Conservation (phyloP, 2,329 filamentous ascomycete genomes). For the Knufia fluminis region DNA sequence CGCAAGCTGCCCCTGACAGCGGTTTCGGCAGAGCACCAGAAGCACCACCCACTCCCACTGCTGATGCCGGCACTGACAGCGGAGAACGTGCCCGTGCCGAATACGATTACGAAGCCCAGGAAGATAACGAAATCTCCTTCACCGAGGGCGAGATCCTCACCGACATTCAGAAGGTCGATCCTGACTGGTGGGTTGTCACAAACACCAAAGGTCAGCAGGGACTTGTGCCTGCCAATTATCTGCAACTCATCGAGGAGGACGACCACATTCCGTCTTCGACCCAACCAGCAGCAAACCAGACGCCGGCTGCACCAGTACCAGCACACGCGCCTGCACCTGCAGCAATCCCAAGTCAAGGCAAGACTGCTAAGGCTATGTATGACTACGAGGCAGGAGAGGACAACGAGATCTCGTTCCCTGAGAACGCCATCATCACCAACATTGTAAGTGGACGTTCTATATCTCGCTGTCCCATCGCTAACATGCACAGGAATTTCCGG, state of each 20-base stretch:
- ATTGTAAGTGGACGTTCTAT: constrained; percentile 50
- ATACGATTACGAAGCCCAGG: constrained; percentile 95
- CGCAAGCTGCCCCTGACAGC: constrained; percentile 45
- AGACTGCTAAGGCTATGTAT: constrained; percentile 76
- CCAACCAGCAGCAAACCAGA: neutral
- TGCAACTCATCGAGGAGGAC: constrained; percentile 64
- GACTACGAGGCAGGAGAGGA: constrained; percentile 97
- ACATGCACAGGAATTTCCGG: constrained; percentile 70
- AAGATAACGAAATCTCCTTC: constrained; percentile 92
- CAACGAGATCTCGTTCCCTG: constrained; percentile 77
- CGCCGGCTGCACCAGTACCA: constrained; percentile 31
- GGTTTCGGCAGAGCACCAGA: constrained; percentile 38
- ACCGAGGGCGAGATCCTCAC: constrained; percentile 79
- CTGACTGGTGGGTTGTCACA: constrained; percentile 97
- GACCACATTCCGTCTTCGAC: constrained; percentile 26
- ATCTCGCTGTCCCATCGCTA: constrained; percentile 24
- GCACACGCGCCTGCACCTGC: constrained; percentile 30
- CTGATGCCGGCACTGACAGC: constrained; percentile 28
- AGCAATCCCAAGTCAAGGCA: constrained; percentile 34
- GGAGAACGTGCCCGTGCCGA: constrained; percentile 70
- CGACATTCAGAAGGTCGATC: constrained; percentile 93
- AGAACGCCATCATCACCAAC: constrained; percentile 71
- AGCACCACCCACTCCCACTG: constrained; percentile 34
- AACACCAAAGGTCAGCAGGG: constrained; percentile 64
- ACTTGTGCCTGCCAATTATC: constrained; percentile 95